A percentile compares a stretch with the other conserved stretches of the same genome.
phyloP scores from a whole-genome alignment of 2,329 filamentous ascomycete species.

The Juglanconis oblonga region DNA sequence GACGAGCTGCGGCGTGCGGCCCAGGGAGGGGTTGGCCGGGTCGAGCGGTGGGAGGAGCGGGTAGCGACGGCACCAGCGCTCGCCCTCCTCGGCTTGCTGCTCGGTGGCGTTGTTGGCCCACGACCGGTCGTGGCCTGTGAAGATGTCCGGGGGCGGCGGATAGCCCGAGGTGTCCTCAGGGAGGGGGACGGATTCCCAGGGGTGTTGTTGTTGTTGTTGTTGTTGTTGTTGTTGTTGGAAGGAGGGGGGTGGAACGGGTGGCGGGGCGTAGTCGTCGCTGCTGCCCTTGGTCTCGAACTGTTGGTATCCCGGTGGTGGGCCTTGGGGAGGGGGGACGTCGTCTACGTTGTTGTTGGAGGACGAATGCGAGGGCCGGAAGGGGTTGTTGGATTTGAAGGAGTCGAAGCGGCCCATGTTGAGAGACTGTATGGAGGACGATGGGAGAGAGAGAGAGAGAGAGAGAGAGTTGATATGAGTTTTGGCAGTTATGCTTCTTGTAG shows the following conservation, averaged over 20 bases:
- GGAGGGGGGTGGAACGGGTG: slow-evolving; percentile 19
- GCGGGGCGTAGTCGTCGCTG: slow-evolving; percentile 11
- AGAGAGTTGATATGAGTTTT: background rate
- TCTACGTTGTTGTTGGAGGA: slow-evolving; percentile 1
- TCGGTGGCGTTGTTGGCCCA: slow-evolving; percentile 67
- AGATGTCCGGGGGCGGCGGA: slow-evolving; percentile 69
- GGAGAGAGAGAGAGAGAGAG: background rate
- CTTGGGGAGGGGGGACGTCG: slow-evolving; percentile 21
- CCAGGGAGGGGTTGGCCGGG: slow-evolving; percentile 43
- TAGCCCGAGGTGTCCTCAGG: slow-evolving; percentile 62
- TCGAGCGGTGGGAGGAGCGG: slow-evolving; percentile 56
- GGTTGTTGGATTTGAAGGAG: slow-evolving; percentile 15
- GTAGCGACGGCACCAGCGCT: slow-evolving; percentile 62
- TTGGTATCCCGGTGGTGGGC: slow-evolving; percentile 24
- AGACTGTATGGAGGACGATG: background rate
- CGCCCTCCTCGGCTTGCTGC: slow-evolving; percentile 61
- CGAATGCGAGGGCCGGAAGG: slow-evolving; percentile 20
- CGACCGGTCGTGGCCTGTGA: slow-evolving; percentile 60
- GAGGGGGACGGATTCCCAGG: slow-evolving; percentile 66
- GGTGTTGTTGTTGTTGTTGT: slow-evolving; percentile 45
- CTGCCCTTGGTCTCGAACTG: background rate
- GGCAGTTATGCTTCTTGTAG: background rate
- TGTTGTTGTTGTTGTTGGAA: slow-evolving; percentile 6
- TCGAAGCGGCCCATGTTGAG: slow-evolving; percentile 7
- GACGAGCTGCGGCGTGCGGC: slow-evolving; percentile 48